Conservation (phyloP, 768 basidiomycete species). For the Tulasnella sp. region DNA sequence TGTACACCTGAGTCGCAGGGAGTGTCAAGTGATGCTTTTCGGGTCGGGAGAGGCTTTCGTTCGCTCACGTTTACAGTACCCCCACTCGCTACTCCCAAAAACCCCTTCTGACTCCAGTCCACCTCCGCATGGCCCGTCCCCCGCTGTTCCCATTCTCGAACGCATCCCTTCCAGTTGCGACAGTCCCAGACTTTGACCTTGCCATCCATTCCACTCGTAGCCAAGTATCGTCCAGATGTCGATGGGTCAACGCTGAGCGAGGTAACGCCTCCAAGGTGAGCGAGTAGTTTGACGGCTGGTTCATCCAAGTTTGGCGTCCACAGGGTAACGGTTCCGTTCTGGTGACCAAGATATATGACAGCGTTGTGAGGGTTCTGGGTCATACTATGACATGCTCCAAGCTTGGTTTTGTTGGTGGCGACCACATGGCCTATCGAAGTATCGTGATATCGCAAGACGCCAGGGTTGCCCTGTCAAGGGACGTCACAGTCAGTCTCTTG, state of each 20-base stretch:
- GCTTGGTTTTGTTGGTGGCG: conserved; percentile 81
- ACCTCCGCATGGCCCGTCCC: conserved; percentile 59
- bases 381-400: conserved; percentile 81
- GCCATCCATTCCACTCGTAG: conserved; percentile 82
- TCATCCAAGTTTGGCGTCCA: conserved; percentile 95
- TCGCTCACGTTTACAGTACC: conserved; percentile 72
- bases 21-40: not conserved
- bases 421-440: conserved; percentile 88
- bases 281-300: conserved; percentile 85
- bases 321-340: conserved; percentile 90
- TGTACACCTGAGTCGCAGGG: conserved; percentile 56
- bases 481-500: not conserved
- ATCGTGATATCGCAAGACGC: conserved; percentile 94
- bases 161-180: conserved; percentile 86
- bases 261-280: conserved; percentile 83
- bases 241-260: conserved; percentile 74
- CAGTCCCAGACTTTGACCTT: conserved; percentile 95
- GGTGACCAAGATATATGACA: conserved; percentile 90
- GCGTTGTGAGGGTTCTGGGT: conserved; percentile 90
- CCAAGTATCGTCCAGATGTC: conserved; percentile 79
- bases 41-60: not conserved
- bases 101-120: conserved; percentile 83
- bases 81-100: conserved; percentile 74
- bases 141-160: conserved; percentile 72
- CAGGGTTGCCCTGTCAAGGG: conserved; percentile 66